Conservation (phyloP, 306 rosid species). For the Lupinus albus region DNA sequence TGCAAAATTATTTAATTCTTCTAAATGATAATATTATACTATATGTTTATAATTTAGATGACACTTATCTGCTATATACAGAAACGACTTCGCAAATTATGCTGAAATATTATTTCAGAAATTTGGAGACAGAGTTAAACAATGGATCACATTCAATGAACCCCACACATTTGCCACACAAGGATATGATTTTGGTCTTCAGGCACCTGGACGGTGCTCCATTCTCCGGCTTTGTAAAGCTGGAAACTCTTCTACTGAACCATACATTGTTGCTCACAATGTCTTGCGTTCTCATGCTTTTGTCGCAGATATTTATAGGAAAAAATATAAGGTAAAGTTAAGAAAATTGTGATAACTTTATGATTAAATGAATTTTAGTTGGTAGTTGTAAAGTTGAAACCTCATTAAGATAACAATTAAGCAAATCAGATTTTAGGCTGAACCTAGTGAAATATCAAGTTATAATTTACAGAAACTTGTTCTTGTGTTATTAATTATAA, state of each 20-base stretch:
- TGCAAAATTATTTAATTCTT: conserved; percentile 1
- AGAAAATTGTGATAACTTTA: background rate
- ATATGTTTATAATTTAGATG: background rate
- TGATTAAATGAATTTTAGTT: background rate
- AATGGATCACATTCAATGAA: conserved; percentile 95
- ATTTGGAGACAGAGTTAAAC: conserved; percentile 94
- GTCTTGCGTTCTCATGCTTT: conserved; percentile 73
- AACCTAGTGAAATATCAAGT: background rate
- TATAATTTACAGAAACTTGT: background rate
- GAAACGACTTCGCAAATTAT: conserved; percentile 71
- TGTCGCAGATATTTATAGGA: conserved; percentile 61
- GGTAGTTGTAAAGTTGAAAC: background rate
- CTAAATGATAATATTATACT: background rate
- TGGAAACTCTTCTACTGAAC: conserved; percentile 84
- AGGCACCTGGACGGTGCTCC: conserved; percentile 93
- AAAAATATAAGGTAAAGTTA: conserved; percentile 70
- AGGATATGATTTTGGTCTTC: conserved; percentile 85
- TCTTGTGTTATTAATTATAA: background rate
- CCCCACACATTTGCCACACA: conserved; percentile 79
- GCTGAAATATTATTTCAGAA: conserved; percentile 83
- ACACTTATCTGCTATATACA: conserved; percentile 39
- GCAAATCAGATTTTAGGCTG: background rate
- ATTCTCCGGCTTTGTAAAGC: conserved; percentile 63
- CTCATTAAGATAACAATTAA: background rate
- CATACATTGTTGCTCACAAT: conserved; percentile 86